Evolutionary conservation across 2,329 filamentous ascomycete genomes (phyloP).

Genomic region (Penicillium expansum): DNA sequence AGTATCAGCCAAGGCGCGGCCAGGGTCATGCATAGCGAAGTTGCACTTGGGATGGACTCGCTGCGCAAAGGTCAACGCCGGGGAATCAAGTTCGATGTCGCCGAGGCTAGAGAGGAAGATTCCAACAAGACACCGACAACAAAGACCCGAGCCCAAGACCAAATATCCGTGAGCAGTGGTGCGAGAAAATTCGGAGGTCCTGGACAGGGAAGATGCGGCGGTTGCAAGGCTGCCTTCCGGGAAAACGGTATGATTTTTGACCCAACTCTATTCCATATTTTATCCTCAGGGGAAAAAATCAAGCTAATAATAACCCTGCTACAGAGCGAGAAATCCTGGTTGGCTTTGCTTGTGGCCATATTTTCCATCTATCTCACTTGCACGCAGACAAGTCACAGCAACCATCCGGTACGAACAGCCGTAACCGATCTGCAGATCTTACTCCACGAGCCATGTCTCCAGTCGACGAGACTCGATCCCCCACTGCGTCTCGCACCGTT

Average conservation of each 20-base stretch:
- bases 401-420: constrained; percentile 21
- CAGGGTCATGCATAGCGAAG: constrained; percentile 80
- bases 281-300: neutral
- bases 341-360: constrained; percentile 67
- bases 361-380: constrained; percentile 64
- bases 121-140: constrained; percentile 12
- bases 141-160: constrained; percentile 14
- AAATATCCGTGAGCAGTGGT: constrained; percentile 7
- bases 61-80: constrained; percentile 75
- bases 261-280: neutral
- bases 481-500: constrained; percentile 55
- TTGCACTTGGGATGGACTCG: constrained; percentile 76
- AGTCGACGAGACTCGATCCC: constrained; percentile 27
- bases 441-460: constrained; percentile 26
- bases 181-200: constrained; percentile 6
- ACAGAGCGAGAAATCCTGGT: constrained; percentile 57
- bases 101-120: constrained; percentile 28
- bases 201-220: constrained; percentile 36
- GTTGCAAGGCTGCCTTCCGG: constrained; percentile 39
- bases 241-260: constrained; percentile 34
- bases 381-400: constrained; percentile 38
- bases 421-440: constrained; percentile 19
- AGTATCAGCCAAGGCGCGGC: constrained; percentile 90
- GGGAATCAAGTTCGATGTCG: constrained; percentile 85
- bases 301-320: neutral